Evolutionary conservation across 257 asterid genomes (phyloP), one percentile per base, ranked within the genome.

Genomic region (Solanum commersonii): DNA sequence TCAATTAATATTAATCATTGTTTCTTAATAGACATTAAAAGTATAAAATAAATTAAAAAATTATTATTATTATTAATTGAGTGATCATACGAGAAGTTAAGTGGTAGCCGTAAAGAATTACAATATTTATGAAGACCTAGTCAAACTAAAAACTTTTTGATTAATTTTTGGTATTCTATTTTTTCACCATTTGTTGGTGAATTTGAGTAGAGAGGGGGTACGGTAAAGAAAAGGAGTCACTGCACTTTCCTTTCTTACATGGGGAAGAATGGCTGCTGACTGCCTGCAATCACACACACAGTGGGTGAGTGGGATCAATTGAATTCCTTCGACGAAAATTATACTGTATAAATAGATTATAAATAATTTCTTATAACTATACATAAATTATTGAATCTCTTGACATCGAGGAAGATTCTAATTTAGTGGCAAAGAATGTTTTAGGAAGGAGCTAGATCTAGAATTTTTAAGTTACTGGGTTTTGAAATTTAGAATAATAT

Each of bases 201-300:
- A 13, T 44, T 72, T 27, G 35, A 73, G 87, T 84, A 89, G 83
- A 83, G 86, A 72, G 15, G 84, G 84, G 65, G 91, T 87, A 88
- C 83, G 42, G n/a, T 16, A 65, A 68, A 60, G 29, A 73, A 42
- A 87, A 52, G 44, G 56, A 52, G 84, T 71, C 70, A 88, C 18
- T 35, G 35, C 72, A 60, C 88, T 52, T 52, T 18, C 63, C 63
- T 52, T 52, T 52, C 63, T 56, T 56, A 56, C 63, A 56, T 18
- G 4, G 63, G 10, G n/a, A 56, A 56, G 63, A 56, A 56, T 18
- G 15, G 14, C 71, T 23, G 29, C 14, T 23, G 14, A 63, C 71
- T 10, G 31, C 0, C 70, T 9, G 14, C 3, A 60, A 4, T 16
- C 65, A 52, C 23, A 52, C 60, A 49, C 63, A 52, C 60, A 52